Base-by-base conservation (phyloP, 2,329 filamentous ascomycete genomes). In the Dryadomyces quercivorus region DNA sequence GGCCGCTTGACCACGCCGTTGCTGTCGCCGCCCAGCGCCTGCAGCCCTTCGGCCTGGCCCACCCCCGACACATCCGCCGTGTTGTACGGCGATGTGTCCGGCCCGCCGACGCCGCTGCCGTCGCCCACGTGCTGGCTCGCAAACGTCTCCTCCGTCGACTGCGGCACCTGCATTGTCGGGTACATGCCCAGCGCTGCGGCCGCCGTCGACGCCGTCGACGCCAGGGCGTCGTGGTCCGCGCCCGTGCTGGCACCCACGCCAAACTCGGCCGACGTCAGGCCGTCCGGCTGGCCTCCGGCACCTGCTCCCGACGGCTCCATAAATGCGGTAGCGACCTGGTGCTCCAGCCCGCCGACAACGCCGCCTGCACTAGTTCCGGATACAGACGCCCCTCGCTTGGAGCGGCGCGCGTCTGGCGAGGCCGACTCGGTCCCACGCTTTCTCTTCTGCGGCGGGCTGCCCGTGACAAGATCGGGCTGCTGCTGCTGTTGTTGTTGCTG, bases 171-270 rank as follows among this genome's bases (percentile, higher is more conserved):
- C 3, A 82, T 68, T 1, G 77, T 78, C 5, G 78, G 78, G 62
- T 80, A 82, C 72, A 82, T 78, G 52, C 74, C 75, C 2, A 82
- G 68, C 31, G 78, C 78, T 13, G 79, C 79, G 44, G 80, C 78
- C 5, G 79, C 79, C 15, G 79, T 82, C 61, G 72, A 81, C 4
- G 79, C 82, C 61, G 72, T 80, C 4, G 78, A 79, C 20, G 77
- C 78, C 61, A 75, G 78, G 54, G 73, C 58, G 50, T 76, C 75
- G 58, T 77, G 75, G 18, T 76, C 65, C 20, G 65, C n/a, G 42
- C 42, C 42, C 15, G 42, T 9, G 12, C 42, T 13, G 8, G 15
- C 42, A 18, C 8, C 42, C 12, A 9, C n/a, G 42, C 42, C 42
- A 44, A 81, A 79, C 60, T 81, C 77, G 57, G 76, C 74, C 74